A percentile compares a stretch with the other conserved stretches of the same genome.
Evolutionary conservation across 371 early-diverging fungal genomes (phyloP).

Genomic region (Blastocladiella emersonii): DNA sequence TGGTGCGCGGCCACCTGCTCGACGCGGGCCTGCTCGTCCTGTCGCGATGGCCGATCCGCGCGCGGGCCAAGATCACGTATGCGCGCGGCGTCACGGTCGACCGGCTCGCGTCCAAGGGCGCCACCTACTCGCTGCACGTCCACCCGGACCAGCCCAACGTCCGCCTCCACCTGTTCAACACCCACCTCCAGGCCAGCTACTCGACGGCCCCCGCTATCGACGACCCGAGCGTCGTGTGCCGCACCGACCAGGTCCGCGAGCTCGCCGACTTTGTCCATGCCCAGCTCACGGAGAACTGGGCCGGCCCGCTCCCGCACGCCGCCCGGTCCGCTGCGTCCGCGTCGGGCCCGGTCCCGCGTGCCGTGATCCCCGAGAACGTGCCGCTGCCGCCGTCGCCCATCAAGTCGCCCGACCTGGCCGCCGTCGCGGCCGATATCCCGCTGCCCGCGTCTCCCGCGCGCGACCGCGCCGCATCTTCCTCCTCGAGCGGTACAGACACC

Average conservation of each 20-base stretch:
- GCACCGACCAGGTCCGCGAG: not conserved
- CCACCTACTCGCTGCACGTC: not conserved
- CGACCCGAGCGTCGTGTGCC: not conserved
- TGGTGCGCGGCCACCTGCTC: not conserved
- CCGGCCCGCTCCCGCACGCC: not conserved
- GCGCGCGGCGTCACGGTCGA: conserved; percentile 1
- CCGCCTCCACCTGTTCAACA: conserved; percentile 2
- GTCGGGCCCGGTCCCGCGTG: no score
- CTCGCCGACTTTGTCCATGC: not conserved
- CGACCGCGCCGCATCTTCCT: not conserved
- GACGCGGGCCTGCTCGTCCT: conserved; percentile 1
- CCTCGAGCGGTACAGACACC: no score
- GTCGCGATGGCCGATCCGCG: not conserved
- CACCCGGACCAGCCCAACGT: no score
- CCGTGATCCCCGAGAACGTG: no score
- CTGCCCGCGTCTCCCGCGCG: not conserved
- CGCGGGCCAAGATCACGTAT: not conserved
- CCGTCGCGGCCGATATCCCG: not conserved
- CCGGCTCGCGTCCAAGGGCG: conserved; percentile 4
- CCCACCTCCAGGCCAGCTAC: conserved; percentile 1
- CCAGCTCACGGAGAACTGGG: not conserved
- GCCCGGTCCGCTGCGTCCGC: not conserved
- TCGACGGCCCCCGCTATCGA: not conserved
- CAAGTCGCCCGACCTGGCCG: no score
- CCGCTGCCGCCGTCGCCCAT: no score